Conservation (phyloP, 768 basidiomycete species). For the Termitomyces sp. region DNA sequence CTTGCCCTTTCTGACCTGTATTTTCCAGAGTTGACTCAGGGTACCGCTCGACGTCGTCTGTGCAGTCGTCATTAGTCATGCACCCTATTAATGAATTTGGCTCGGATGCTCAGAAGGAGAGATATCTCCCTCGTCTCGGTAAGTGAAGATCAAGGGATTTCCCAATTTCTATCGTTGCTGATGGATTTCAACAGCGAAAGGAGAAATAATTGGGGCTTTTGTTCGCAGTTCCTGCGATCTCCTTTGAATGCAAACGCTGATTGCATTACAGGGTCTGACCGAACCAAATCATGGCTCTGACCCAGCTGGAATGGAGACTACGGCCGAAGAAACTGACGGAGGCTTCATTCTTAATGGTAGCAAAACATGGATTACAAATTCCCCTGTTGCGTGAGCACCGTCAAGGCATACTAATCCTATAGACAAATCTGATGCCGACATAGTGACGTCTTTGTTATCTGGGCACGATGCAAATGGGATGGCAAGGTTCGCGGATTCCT, state of each 20-base stretch:
- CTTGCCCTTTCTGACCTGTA: neutral
- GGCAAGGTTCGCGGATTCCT: slow-evolving; percentile 85
- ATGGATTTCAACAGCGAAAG: slow-evolving; percentile 48
- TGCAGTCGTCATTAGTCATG: slow-evolving; percentile 96
- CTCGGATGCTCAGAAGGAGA: slow-evolving; percentile 83
- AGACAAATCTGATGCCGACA: neutral
- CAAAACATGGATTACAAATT: slow-evolving; percentile 98
- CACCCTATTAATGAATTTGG: slow-evolving; percentile 90
- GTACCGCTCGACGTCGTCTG: slow-evolving; percentile 91
- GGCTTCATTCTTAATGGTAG: slow-evolving; percentile 85
- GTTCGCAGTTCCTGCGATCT: slow-evolving; percentile 40
- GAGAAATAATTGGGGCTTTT: slow-evolving; percentile 89
- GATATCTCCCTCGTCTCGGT: slow-evolving; percentile 84
- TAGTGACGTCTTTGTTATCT: slow-evolving; percentile 87
- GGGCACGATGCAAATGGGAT: slow-evolving; percentile 97
- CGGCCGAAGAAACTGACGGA: slow-evolving; percentile 77
- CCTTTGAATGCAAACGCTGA: neutral
- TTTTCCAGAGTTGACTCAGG: slow-evolving; percentile 83
- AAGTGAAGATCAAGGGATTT: slow-evolving; percentile 7
- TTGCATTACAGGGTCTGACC: slow-evolving; percentile 67
- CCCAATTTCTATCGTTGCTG: neutral
- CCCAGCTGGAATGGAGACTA: slow-evolving; percentile 96
- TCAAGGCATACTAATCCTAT: slow-evolving; percentile 6
- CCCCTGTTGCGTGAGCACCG: slow-evolving; percentile 72
- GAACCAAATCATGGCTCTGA: slow-evolving; percentile 98